A percentile compares a stretch with the other conserved stretches of the same genome.
Evolutionary conservation across 2,329 filamentous ascomycete genomes (phyloP).

Genomic region (Pezicula radicicola): DNA sequence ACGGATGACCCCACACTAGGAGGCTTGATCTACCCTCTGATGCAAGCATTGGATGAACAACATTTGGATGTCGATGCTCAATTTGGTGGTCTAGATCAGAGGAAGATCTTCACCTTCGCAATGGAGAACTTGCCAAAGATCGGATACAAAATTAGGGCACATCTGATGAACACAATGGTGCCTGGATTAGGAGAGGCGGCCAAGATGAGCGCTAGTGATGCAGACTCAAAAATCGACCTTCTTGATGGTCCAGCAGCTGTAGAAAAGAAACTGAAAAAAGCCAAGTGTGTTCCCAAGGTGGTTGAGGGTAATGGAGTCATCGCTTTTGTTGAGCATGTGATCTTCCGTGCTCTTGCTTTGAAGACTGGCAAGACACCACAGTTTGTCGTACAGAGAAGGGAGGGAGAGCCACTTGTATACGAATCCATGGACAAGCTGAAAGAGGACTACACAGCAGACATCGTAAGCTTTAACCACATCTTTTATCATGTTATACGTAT

Average conservation of each 20-base stretch:
- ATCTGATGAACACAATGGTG: conserved; percentile 85
- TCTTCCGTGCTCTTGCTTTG: conserved; percentile 74
- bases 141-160: conserved; percentile 71
- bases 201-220: conserved; percentile 81
- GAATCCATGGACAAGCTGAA: conserved; percentile 70
- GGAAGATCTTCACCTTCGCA: conserved; percentile 85
- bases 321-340: conserved; percentile 80
- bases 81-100: conserved; percentile 82
- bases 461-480: conserved; percentile 47
- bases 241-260: conserved; percentile 75
- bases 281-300: conserved; percentile 70
- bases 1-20: conserved; percentile 70
- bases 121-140: conserved; percentile 82
- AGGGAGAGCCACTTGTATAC: conserved; percentile 76
- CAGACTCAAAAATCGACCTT: conserved; percentile 89
- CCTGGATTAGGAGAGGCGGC: conserved; percentile 74
- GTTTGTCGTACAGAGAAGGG: conserved; percentile 68
- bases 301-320: conserved; percentile 85
- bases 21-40: conserved; percentile 77
- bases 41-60: conserved; percentile 90
- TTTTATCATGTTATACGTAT: background rate
- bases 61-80: conserved; percentile 85
- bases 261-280: conserved; percentile 82
- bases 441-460: conserved; percentile 76
- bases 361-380: conserved; percentile 47